These are phyloP conservation scores for Globisporangium solare DNA, from an alignment of 352 stramenopile genomes.

Conservation along the genomic window DNA sequence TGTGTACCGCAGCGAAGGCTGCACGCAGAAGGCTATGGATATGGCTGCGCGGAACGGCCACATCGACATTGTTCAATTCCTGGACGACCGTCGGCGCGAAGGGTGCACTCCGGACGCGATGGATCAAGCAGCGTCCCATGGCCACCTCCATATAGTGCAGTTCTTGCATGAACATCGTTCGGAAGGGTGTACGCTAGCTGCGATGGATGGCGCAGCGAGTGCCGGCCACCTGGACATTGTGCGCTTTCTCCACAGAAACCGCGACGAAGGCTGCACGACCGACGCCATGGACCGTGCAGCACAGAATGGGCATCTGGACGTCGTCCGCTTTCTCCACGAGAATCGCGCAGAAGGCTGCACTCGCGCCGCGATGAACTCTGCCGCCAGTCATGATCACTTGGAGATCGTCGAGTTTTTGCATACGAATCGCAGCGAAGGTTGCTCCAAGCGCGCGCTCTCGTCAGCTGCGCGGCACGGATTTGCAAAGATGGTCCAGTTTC, in stretches of 20 bases:
- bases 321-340: conserved; percentile 10
- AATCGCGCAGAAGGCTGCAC: conserved; percentile 12
- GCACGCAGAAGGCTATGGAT: neutral
- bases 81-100: neutral
- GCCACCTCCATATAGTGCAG: neutral
- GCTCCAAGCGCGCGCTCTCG: conserved; percentile 6
- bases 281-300: conserved; percentile 3
- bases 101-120: neutral
- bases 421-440: conserved; percentile 5
- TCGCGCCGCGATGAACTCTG: conserved; percentile 6
- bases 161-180: neutral
- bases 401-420: conserved; percentile 11
- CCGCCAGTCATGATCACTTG: conserved; percentile 2
- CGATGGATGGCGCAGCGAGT: conserved; percentile 10
- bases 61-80: conserved; percentile 1
- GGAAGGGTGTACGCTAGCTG: neutral
- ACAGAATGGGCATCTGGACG: conserved; percentile 3
- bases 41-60: neutral
- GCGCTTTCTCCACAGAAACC: conserved; percentile 7
- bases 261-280: conserved; percentile 8
- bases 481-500: conserved; percentile 5
- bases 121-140: neutral
- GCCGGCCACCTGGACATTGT: conserved; percentile 10
- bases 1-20: neutral
- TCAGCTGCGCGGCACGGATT: conserved; percentile 6